phyloP scores from a whole-genome alignment of 805 yeast genomes.

The Lipomyces starkeyi region DNA sequence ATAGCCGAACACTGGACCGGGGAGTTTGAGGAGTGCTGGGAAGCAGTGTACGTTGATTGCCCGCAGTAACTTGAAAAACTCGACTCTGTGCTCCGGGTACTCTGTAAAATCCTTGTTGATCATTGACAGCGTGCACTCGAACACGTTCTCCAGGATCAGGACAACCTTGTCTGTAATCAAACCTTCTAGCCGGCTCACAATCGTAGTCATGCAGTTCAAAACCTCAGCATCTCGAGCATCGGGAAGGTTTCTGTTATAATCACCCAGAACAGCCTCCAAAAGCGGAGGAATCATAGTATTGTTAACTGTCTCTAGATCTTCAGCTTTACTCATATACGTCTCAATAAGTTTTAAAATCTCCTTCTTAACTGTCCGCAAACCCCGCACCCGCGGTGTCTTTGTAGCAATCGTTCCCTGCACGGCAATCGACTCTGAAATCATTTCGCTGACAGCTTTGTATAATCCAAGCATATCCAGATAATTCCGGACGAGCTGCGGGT shows the following conservation, averaged over 20 bases:
- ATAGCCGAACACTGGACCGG: slow-evolving; percentile 89
- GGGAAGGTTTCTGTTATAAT: slow-evolving; percentile 85
- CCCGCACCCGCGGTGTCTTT: slow-evolving; percentile 92
- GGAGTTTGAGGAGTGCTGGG: slow-evolving; percentile 82
- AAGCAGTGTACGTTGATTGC: slow-evolving; percentile 87
- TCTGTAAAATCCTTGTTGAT: slow-evolving; percentile 94
- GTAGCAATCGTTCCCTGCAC: slow-evolving; percentile 86
- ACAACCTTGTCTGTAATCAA: slow-evolving; percentile 90
- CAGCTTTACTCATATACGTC: slow-evolving; percentile 85
- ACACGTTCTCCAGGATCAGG: slow-evolving; percentile 83
- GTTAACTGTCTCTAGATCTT: slow-evolving; percentile 81
- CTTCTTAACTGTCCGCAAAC: slow-evolving; percentile 93
- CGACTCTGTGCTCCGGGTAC: slow-evolving; percentile 97
- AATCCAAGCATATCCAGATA: slow-evolving; percentile 88
- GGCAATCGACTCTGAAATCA: slow-evolving; percentile 82
- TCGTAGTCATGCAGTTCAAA: slow-evolving; percentile 88
- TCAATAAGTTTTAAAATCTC: slow-evolving; percentile 90
- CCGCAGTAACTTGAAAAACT: slow-evolving; percentile 86
- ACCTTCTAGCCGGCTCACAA: slow-evolving; percentile 85
- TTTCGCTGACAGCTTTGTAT: slow-evolving; percentile 84
- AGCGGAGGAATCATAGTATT: slow-evolving; percentile 81
- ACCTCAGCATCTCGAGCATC: slow-evolving; percentile 99
- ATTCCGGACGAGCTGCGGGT: slow-evolving; percentile 83
- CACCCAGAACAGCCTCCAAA: slow-evolving; percentile 83
- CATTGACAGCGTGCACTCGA: slow-evolving; percentile 94